These are phyloP conservation scores for Elongisporangium senticosum DNA, from an alignment of 352 stramenopile species.

Conservation along the genomic window DNA sequence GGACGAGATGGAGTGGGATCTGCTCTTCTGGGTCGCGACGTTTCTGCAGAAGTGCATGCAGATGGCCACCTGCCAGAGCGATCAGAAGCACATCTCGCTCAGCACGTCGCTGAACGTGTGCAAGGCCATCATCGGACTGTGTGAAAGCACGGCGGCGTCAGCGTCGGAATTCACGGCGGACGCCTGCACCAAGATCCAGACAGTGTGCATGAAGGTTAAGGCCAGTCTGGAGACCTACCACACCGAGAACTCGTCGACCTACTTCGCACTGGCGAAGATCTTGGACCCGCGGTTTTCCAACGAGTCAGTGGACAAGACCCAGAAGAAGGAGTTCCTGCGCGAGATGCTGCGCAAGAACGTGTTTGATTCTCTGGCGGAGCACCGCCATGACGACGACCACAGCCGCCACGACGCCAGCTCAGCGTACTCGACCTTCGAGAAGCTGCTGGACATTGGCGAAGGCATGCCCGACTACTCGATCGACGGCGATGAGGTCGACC, in stretches of 20 bases:
- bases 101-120: slow-evolving; percentile 78
- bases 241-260: slow-evolving; percentile 59
- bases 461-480: slow-evolving; percentile 74
- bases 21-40: slow-evolving; percentile 63
- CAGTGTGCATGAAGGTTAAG: slow-evolving; percentile 73
- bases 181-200: slow-evolving; percentile 60
- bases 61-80: slow-evolving; percentile 72
- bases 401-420: slow-evolving; percentile 52
- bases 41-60: slow-evolving; percentile 78
- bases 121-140: slow-evolving; percentile 74
- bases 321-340: slow-evolving; percentile 71
- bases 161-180: slow-evolving; percentile 49
- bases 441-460: slow-evolving; percentile 74
- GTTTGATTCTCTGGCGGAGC: slow-evolving; percentile 55
- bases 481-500: slow-evolving; percentile 71
- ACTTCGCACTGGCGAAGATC: slow-evolving; percentile 72
- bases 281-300: slow-evolving; percentile 77
- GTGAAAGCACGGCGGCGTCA: slow-evolving; percentile 58
- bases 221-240: slow-evolving; percentile 61
- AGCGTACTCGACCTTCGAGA: slow-evolving; percentile 78
- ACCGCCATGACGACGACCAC: slow-evolving; percentile 47
- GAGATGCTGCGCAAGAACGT: slow-evolving; percentile 72
- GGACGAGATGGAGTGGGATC: slow-evolving; percentile 74
- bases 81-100: slow-evolving; percentile 72
- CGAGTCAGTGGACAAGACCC: slow-evolving; percentile 65